Evolutionary conservation across 1,139 yeast genomes (phyloP).

Genomic region (Blastobotrys arbuscula): DNA sequence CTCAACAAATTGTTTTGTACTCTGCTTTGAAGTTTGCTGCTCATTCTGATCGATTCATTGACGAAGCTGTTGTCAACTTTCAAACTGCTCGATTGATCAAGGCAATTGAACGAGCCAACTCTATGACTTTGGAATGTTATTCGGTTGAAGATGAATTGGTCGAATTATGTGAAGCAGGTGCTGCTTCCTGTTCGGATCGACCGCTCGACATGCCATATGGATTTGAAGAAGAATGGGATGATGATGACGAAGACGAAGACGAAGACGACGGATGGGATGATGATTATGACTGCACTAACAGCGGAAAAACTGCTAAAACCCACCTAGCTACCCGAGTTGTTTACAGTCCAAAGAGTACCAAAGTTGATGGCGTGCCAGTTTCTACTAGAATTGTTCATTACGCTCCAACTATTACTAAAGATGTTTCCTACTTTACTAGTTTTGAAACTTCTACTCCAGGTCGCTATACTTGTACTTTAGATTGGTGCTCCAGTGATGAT

Average conservation of each 20-base stretch:
- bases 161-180: background rate
- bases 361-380: too few relatives aligned
- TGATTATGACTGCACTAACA: background rate
- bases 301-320: too few relatives aligned
- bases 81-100: background rate
- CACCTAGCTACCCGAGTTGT: background rate
- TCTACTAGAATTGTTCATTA: background rate
- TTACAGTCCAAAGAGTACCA: background rate
- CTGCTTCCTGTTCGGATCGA: too few relatives aligned
- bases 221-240: background rate
- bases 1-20: background rate
- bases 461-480: background rate
- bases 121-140: background rate
- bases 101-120: background rate
- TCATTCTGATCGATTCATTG: background rate
- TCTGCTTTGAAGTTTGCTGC: background rate
- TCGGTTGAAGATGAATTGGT: background rate
- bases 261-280: background rate
- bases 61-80: background rate
- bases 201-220: too few relatives aligned
- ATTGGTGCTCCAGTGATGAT: background rate
- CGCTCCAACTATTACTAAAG: background rate
- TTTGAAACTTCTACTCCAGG: background rate
- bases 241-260: background rate
- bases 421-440: background rate